These are phyloP conservation scores for Pelagomonas calceolata DNA, from an alignment of 108 stramenopile species.

Conservation along the genomic window DNA sequence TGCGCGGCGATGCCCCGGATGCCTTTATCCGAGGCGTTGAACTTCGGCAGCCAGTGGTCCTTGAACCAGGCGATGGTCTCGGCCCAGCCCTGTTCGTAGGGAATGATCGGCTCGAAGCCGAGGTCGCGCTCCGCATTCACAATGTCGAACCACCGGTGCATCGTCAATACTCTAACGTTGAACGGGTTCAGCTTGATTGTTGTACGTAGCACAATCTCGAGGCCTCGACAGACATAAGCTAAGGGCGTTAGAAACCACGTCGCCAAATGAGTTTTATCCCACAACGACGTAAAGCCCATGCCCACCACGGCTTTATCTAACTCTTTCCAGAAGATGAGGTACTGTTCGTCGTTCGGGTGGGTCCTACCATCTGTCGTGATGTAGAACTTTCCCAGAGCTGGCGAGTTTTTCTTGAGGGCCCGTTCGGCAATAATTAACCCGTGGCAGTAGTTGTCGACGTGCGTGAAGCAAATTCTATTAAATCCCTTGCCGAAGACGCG, in stretches of 20 bases:
- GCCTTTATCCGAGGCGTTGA: neutral
- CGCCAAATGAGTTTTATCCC: conserved; percentile 68
- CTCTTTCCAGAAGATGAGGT: conserved; percentile 75
- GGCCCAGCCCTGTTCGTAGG: conserved; percentile 79
- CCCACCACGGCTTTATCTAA: conserved; percentile 68
- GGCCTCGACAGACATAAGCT: conserved; percentile 61
- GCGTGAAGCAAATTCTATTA: conserved; percentile 76
- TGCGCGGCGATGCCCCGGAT: conserved; percentile 24
- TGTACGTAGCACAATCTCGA: conserved; percentile 50
- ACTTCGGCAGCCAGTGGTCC: conserved; percentile 70
- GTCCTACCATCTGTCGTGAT: conserved; percentile 84
- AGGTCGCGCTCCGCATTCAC: conserved; percentile 71
- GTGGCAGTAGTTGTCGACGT: conserved; percentile 95
- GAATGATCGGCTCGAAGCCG: conserved; percentile 69
- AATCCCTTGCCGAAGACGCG: conserved; percentile 81
- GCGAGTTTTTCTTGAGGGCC: conserved; percentile 57
- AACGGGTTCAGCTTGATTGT: conserved; percentile 80
- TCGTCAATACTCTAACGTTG: conserved; percentile 45
- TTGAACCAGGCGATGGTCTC: conserved; percentile 84
- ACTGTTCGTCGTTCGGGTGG: conserved; percentile 43
- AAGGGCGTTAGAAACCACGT: conserved; percentile 55
- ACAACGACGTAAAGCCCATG: conserved; percentile 78
- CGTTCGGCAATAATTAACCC: conserved; percentile 79
- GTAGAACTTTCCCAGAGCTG: conserved; percentile 86
- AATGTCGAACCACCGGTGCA: conserved; percentile 64